Evolutionary conservation across 768 basidiomycete genomes (phyloP).

Genomic region (Chalciporus piperatus): DNA sequence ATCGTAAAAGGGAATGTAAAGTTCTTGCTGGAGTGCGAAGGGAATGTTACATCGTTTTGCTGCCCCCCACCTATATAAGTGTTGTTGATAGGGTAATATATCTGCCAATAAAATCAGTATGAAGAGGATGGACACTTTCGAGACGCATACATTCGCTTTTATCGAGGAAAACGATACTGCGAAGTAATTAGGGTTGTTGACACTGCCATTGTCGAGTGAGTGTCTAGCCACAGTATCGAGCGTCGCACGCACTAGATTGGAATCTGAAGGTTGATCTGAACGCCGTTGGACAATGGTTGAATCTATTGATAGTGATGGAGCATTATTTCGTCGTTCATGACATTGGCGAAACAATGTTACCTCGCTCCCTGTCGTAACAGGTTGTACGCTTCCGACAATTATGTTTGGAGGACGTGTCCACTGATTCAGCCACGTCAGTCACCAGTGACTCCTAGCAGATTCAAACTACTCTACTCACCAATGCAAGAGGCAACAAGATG

Average conservation of each 20-base stretch:
- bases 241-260: conserved; percentile 54
- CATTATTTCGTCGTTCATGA: conserved; percentile 19
- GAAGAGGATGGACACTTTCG: background rate
- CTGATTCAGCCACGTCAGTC: conserved; percentile 36
- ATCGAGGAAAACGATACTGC: conserved; percentile 63
- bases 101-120: conserved; percentile 35
- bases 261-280: conserved; percentile 61
- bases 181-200: conserved; percentile 82
- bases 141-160: conserved; percentile 48
- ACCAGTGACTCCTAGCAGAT: conserved; percentile 1
- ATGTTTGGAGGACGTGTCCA: conserved; percentile 78
- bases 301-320: conserved; percentile 28
- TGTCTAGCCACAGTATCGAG: background rate
- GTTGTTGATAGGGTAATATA: conserved; percentile 74
- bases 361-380: conserved; percentile 39
- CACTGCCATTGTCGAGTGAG: conserved; percentile 41
- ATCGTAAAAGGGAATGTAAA: conserved; percentile 77
- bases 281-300: conserved; percentile 38
- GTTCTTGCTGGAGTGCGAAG: conserved; percentile 54
- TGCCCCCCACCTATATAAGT: conserved; percentile 65
- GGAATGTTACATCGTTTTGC: conserved; percentile 43
- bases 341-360: conserved; percentile 33
- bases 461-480: conserved; percentile 46
- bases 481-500: conserved; percentile 60
- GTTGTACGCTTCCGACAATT: conserved; percentile 47